A percentile compares a stretch with the other conserved stretches of the same genome.
Conservation (phyloP, 257 asterid species). For the Datura wrightii region DNA sequence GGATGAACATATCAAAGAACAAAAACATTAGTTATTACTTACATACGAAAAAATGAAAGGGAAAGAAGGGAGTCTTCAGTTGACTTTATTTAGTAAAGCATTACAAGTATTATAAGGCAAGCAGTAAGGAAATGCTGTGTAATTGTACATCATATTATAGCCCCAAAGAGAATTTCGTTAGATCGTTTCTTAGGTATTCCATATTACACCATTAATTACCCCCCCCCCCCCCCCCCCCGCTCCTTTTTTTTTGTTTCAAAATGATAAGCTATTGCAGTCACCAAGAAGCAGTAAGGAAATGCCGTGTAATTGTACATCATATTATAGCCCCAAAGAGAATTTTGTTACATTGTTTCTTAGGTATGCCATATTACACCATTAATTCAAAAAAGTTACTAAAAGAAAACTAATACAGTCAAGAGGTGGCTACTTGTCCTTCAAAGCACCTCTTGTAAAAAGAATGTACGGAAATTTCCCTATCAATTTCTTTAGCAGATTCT, state of each 20-base stretch:
- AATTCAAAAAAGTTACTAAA: background rate
- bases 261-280: background rate
- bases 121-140: background rate
- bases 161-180: background rate
- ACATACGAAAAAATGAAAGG: background rate
- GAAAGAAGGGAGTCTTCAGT: background rate
- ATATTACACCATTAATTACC: background rate
- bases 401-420: background rate
- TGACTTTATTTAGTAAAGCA: background rate
- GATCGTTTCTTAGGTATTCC: background rate
- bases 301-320: background rate
- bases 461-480: background rate
- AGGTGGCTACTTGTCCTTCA: background rate
- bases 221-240: too few relatives aligned
- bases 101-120: background rate
- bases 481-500: background rate
- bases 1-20: conserved; percentile 36
- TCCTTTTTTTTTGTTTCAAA: too few relatives aligned
- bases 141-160: background rate
- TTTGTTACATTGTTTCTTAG: background rate
- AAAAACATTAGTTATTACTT: background rate
- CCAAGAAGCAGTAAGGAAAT: background rate
- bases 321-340: background rate
- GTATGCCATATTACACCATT: background rate
- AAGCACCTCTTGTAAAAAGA: background rate